phyloP scores from a whole-genome alignment of 495 filamentous ascomycete genomes.

The Parathielavia appendiculata region DNA sequence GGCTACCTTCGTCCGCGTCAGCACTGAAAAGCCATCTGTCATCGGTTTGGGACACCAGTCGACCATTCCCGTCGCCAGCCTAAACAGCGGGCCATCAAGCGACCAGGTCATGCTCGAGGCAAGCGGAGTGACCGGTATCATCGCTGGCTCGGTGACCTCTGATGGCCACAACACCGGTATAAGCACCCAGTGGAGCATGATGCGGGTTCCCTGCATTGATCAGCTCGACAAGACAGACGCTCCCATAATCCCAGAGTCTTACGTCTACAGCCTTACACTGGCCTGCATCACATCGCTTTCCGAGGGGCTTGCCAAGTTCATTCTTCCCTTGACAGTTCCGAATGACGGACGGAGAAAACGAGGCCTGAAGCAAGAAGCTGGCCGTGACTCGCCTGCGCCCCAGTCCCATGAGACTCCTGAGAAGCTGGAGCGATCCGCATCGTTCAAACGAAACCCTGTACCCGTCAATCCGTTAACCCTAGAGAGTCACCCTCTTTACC shows the following conservation, averaged over 20 bases:
- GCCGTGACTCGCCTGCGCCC: constrained; percentile 41
- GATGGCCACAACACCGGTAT: constrained; percentile 68
- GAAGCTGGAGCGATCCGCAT: constrained; percentile 44
- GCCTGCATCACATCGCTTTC: constrained; percentile 83
- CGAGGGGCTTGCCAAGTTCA: constrained; percentile 86
- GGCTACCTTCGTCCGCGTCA: constrained; percentile 76
- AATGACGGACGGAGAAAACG: constrained; percentile 53
- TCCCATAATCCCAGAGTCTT: constrained; percentile 79
- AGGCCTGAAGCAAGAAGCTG: constrained; percentile 36
- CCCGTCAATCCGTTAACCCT: constrained; percentile 76
- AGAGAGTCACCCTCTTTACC: constrained; percentile 62
- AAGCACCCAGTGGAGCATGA: constrained; percentile 82
- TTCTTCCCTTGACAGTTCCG: constrained; percentile 81
- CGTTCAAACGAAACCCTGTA: constrained; percentile 55
- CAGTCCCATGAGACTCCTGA: constrained; percentile 35
- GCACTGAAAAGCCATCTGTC: constrained; percentile 79
- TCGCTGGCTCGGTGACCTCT: constrained; percentile 65
- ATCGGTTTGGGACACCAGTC: constrained; percentile 88
- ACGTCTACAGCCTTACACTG: constrained; percentile 84
- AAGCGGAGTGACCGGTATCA: constrained; percentile 80
- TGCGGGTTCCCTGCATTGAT: constrained; percentile 85
- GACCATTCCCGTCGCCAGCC: constrained; percentile 57
- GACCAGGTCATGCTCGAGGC: constrained; percentile 86
- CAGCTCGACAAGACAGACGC: constrained; percentile 89
- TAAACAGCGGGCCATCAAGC: constrained; percentile 41